Percentiles rank a stretch among this genome's conserved stretches.
Evolutionary conservation across 208 protist species (phyloP).

Genomic region (Trypanosoma mega): DNA sequence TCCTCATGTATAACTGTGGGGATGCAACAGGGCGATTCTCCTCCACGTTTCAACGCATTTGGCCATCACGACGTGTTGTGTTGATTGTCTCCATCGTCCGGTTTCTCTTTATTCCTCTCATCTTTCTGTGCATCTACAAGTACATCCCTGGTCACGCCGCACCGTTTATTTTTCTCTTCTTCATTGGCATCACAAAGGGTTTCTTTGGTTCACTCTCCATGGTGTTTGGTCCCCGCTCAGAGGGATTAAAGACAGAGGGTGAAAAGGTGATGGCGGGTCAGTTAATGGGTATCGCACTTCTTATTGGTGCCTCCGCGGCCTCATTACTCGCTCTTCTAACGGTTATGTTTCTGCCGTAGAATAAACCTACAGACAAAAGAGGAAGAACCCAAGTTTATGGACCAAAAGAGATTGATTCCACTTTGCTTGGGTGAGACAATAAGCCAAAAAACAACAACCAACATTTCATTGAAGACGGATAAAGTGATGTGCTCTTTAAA

Average conservation of each 20-base stretch:
- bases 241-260: slow-evolving; percentile 52
- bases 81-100: slow-evolving; percentile 41
- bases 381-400: too few relatives aligned
- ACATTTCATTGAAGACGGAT: too few relatives aligned
- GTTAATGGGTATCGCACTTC: slow-evolving; percentile 75
- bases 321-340: slow-evolving; percentile 63
- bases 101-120: slow-evolving; percentile 62
- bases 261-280: slow-evolving; percentile 82
- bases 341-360: slow-evolving; percentile 57
- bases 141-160: slow-evolving; percentile 69
- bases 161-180: slow-evolving; percentile 58
- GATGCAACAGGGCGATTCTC: slow-evolving; percentile 63
- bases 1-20: slow-evolving; percentile 82
- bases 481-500: too few relatives aligned
- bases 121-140: slow-evolving; percentile 78
- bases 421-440: too few relatives aligned
- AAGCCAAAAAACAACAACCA: too few relatives aligned
- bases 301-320: slow-evolving; percentile 53
- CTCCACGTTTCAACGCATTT: slow-evolving; percentile 49
- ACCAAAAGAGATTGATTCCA: too few relatives aligned
- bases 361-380: not conserved
- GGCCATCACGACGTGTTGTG: slow-evolving; percentile 48
- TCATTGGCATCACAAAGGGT: slow-evolving; percentile 76
- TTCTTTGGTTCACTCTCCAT: slow-evolving; percentile 73
- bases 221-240: slow-evolving; percentile 69